phyloP scores from a whole-genome alignment of 768 basidiomycete species.

The Serendipita indica region DNA sequence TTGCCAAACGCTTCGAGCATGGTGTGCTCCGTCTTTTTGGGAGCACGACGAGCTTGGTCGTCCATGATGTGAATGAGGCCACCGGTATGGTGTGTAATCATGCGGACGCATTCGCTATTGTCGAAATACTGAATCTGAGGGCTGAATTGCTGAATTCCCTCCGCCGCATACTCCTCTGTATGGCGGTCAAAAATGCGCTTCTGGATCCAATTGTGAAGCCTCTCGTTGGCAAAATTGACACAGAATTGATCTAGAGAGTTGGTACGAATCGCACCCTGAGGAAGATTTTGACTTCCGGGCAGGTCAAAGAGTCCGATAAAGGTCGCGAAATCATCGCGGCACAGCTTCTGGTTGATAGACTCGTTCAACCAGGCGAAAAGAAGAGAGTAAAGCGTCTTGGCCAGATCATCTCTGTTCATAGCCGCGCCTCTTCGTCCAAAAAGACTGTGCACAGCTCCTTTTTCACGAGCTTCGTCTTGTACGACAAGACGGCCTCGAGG shows the following conservation, averaged over 20 bases:
- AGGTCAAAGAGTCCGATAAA: slow-evolving; percentile 92
- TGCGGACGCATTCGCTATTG: slow-evolving; percentile 75
- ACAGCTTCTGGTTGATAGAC: slow-evolving; percentile 87
- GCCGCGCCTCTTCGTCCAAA: slow-evolving; percentile 89
- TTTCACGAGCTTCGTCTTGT: slow-evolving; percentile 83
- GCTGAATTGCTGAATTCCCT: slow-evolving; percentile 58
- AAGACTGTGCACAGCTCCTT: slow-evolving; percentile 97
- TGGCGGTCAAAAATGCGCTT: slow-evolving; percentile 67
- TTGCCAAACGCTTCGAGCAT: slow-evolving; percentile 93
- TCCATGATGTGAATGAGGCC: slow-evolving; percentile 97
- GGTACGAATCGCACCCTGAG: slow-evolving; percentile 43
- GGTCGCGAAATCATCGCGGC: slow-evolving; percentile 80
- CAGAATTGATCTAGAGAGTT: slow-evolving; percentile 96
- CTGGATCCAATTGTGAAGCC: slow-evolving; percentile 71
- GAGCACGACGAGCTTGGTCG: slow-evolving; percentile 73
- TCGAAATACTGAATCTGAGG: slow-evolving; percentile 72
- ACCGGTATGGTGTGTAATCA: slow-evolving; percentile 74
- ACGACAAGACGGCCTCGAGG: slow-evolving; percentile 70
- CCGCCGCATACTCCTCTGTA: slow-evolving; percentile 66
- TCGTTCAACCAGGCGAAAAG: slow-evolving; percentile 96
- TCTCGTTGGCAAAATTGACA: slow-evolving; percentile 92
- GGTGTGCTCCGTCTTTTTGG: slow-evolving; percentile 82
- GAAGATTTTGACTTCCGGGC: slow-evolving; percentile 80
- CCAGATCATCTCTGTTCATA: slow-evolving; percentile 86
- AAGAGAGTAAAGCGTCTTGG: slow-evolving; percentile 83